These are phyloP conservation scores for Nakazawaea populi DNA, from an alignment of 805 yeast species.

Conservation along the genomic window DNA sequence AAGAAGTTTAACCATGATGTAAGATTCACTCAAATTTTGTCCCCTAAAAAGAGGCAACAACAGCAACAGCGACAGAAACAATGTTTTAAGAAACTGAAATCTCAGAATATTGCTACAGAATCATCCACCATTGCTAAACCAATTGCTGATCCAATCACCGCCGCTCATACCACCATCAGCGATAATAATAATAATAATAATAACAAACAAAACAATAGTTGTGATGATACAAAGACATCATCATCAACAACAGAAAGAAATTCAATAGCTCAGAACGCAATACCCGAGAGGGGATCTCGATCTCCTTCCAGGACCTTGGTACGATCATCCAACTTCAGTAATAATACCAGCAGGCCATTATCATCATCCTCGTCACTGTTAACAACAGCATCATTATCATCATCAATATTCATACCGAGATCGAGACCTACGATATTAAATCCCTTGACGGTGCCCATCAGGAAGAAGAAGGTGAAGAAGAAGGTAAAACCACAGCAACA, in stretches of 20 bases:
- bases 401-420: conserved; percentile 2
- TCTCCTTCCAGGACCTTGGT: background rate
- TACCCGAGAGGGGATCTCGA: no score
- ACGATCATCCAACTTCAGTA: background rate
- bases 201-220: background rate
- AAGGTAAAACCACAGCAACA: background rate
- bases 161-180: no score
- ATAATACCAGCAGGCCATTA: background rate
- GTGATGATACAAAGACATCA: background rate
- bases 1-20: conserved; percentile 15
- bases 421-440: background rate
- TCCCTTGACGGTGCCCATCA: background rate
- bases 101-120: no score
- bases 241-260: background rate
- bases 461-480: background rate
- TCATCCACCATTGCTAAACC: no score
- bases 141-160: no score
- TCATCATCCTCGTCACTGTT: background rate
- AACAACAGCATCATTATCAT: background rate
- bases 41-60: conserved; percentile 4
- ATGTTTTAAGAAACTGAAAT: no score
- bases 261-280: background rate
- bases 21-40: conserved; percentile 8
- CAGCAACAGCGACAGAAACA: conserved; percentile 9
- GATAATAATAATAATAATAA: no score